phyloP scores from a whole-genome alignment of 2,329 filamentous ascomycete genomes.

The Stemphylium beticola region DNA sequence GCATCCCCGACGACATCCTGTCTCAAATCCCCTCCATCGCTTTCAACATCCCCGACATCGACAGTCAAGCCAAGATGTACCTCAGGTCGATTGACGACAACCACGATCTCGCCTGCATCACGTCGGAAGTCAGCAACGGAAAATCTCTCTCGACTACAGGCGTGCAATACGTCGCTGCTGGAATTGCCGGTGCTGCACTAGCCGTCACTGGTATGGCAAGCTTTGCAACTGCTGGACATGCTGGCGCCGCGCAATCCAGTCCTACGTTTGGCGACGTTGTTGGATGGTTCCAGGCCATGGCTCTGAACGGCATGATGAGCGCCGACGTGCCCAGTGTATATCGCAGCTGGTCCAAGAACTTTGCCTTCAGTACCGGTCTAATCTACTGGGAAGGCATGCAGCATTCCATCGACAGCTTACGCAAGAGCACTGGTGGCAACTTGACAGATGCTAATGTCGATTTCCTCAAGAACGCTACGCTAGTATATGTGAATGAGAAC shows the following conservation, averaged over 20 bases:
- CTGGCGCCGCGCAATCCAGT: constrained; percentile 67
- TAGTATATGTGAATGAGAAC: constrained; percentile 71
- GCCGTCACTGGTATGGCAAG: constrained; percentile 75
- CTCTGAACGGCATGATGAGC: constrained; percentile 95
- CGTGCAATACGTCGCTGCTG: constrained; percentile 82
- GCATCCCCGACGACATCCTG: constrained; percentile 74
- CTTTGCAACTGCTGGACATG: constrained; percentile 61
- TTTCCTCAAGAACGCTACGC: constrained; percentile 75
- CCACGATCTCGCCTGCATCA: constrained; percentile 77
- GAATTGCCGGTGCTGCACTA: constrained; percentile 84
- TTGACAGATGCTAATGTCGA: constrained; percentile 78
- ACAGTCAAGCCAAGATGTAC: constrained; percentile 80
- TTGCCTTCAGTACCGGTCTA: constrained; percentile 86
- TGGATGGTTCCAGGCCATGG: constrained; percentile 90
- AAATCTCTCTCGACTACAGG: constrained; percentile 78
- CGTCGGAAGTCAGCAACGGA: constrained; percentile 83
- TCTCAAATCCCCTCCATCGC: constrained; percentile 84
- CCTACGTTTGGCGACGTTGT: constrained; percentile 87
- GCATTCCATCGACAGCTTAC: constrained; percentile 81
- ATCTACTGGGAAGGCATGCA: constrained; percentile 85
- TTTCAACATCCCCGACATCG: constrained; percentile 88
- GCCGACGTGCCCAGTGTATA: constrained; percentile 88
- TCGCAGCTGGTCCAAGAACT: constrained; percentile 88
- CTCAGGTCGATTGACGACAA: constrained; percentile 68
- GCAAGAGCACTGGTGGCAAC: constrained; percentile 81